These are phyloP conservation scores for Aspergillus cavernicola DNA, from an alignment of 495 filamentous ascomycete genomes.

Conservation along the genomic window DNA sequence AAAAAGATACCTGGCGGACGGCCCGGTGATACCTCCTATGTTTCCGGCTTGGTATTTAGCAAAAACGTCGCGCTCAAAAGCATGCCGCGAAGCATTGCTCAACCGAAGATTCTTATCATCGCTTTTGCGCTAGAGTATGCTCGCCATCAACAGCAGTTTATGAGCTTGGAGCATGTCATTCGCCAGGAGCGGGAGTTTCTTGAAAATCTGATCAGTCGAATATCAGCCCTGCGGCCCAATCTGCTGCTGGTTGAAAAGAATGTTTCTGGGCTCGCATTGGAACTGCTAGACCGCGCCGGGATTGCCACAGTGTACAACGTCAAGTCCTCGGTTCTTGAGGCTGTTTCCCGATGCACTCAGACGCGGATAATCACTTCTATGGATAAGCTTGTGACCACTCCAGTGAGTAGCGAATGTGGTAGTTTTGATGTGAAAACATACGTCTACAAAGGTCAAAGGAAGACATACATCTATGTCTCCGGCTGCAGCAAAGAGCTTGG, in stretches of 20 bases:
- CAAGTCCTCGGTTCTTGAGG: constrained; percentile 90
- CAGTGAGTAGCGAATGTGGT: constrained; percentile 73
- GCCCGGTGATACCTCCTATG: constrained; percentile 87
- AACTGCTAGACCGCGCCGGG: constrained; percentile 79
- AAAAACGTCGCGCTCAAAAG: constrained; percentile 95
- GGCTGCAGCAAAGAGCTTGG: constrained; percentile 91
- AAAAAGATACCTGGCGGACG: constrained; percentile 91
- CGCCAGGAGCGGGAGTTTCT: constrained; percentile 95
- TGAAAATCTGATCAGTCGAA: constrained; percentile 87
- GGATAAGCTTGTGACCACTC: constrained; percentile 83
- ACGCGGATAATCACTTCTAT: constrained; percentile 91
- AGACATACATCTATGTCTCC: constrained; percentile 93
- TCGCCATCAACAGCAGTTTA: constrained; percentile 91
- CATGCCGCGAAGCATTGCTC: constrained; percentile 82
- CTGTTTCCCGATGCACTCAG: constrained; percentile 85
- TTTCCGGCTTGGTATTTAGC: constrained; percentile 93
- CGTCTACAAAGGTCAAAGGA: constrained; percentile 74
- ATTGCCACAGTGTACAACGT: constrained; percentile 95
- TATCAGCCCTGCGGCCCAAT: constrained; percentile 76
- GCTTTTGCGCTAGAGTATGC: constrained; percentile 96
- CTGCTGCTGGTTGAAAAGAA: constrained; percentile 85
- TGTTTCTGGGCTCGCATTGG: constrained; percentile 84
- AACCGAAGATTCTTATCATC: constrained; percentile 86
- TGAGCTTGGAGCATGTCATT: constrained; percentile 97
- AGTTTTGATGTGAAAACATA: constrained; percentile 96